phyloP scores from a whole-genome alignment of 768 basidiomycete species.

The Tulasnella sp. region DNA sequence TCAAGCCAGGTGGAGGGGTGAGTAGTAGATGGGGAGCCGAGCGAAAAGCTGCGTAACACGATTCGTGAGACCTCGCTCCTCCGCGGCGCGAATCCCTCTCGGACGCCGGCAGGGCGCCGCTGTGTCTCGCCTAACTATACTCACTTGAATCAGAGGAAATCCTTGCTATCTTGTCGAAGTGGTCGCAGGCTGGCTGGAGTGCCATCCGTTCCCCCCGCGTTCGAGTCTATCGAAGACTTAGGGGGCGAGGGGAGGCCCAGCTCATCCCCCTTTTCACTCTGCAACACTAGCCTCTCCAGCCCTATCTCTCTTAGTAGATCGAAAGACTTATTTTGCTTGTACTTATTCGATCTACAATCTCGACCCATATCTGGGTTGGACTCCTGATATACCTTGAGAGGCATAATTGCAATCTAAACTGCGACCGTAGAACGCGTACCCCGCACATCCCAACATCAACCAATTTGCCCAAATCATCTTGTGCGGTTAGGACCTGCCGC shows the following conservation, averaged over 20 bases:
- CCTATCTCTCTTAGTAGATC: background rate
- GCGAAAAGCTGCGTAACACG: background rate
- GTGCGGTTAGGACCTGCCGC: background rate
- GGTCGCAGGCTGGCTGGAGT: background rate
- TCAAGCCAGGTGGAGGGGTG: background rate
- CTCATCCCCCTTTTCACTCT: background rate
- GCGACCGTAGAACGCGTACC: background rate
- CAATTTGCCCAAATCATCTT: background rate
- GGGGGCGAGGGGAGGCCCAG: too few species aligned
- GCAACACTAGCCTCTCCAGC: background rate
- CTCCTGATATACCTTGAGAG: background rate
- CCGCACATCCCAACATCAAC: constrained; percentile 2
- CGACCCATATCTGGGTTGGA: background rate
- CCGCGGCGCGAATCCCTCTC: background rate
- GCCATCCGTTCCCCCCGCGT: background rate
- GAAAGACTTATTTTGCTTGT: background rate
- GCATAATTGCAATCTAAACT: background rate
- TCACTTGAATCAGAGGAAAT: background rate
- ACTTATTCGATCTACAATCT: background rate
- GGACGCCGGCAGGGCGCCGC: background rate
- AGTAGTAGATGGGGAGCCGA: background rate
- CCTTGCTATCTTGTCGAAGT: background rate
- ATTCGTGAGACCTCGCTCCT: background rate
- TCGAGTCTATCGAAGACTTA: background rate
- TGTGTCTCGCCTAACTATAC: background rate